phyloP scores from a whole-genome alignment of 148 eudicot species.

The Beta vulgaris region DNA sequence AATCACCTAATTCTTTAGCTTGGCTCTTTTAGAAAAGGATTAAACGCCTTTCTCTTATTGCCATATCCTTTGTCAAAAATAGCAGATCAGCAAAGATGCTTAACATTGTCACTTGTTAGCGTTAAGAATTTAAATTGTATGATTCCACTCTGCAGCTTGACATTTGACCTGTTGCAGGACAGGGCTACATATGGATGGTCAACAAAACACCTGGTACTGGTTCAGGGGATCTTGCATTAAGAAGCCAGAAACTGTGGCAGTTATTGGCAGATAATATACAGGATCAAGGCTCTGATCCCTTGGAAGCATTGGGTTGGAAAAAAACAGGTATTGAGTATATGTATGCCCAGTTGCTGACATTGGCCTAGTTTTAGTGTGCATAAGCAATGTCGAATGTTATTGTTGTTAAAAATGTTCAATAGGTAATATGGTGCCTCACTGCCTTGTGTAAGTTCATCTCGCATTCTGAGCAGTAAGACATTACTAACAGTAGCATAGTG shows the following conservation, averaged over 20 bases:
- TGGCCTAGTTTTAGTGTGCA: neutral
- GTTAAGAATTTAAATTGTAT: neutral
- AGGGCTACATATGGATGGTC: constrained; percentile 94
- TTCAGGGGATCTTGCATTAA: constrained; percentile 71
- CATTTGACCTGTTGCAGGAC: constrained; percentile 50
- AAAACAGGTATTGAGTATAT: constrained; percentile 60
- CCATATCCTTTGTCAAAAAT: neutral
- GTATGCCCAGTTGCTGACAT: neutral
- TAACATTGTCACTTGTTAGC: neutral
- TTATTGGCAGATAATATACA: constrained; percentile 47
- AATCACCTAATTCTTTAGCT: neutral
- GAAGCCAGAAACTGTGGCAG: constrained; percentile 87
- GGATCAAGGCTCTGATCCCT: constrained; percentile 67
- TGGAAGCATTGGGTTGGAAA: constrained; percentile 72
- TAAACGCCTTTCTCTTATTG: neutral
- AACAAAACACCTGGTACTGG: constrained; percentile 68
- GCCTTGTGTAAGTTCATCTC: too few species aligned
- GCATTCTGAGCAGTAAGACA: too few species aligned
- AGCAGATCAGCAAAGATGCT: neutral
- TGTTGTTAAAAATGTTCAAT: neutral
- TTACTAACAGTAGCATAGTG: too few species aligned
- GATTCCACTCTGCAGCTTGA: neutral
- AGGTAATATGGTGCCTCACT: neutral
- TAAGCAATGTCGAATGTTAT: neutral
- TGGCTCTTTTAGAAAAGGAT: too few species aligned